Conservation (phyloP, 2,329 filamentous ascomycete genomes). For the Aspergillus aculeatinus region DNA sequence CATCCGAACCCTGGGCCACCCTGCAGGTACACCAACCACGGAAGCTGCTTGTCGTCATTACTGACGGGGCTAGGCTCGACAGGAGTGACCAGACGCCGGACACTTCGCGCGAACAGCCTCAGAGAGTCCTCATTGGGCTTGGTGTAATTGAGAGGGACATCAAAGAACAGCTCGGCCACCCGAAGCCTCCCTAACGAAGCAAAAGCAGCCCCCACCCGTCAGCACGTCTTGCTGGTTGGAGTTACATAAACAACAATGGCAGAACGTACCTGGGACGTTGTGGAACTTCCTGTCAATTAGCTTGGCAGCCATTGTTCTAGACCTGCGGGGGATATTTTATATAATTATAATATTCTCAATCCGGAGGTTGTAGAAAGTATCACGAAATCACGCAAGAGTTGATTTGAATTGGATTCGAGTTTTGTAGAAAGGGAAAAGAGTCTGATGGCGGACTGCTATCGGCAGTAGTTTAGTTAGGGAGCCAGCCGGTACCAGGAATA, state of each 20-base stretch:
- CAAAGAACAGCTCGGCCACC: conserved; percentile 80
- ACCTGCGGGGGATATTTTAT: neutral
- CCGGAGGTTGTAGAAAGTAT: neutral
- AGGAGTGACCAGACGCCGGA: conserved; percentile 58
- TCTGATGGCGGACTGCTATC: neutral
- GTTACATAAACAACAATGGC: neutral
- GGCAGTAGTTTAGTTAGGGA: neutral
- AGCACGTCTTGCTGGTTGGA: neutral
- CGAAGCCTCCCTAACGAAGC: conserved; percentile 65
- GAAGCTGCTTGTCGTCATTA: conserved; percentile 52
- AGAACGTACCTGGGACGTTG: conserved; percentile 37
- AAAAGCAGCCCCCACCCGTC: conserved; percentile 10
- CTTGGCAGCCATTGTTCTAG: conserved; percentile 35
- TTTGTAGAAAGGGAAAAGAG: neutral
- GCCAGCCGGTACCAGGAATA: neutral
- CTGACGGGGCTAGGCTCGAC: conserved; percentile 38
- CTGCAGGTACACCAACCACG: conserved; percentile 72
- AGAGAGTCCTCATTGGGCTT: conserved; percentile 62
- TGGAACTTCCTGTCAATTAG: conserved; percentile 39
- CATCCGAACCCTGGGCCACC: conserved; percentile 84
- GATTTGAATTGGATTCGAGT: too few species aligned
- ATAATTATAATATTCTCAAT: neutral
- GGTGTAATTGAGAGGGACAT: conserved; percentile 77
- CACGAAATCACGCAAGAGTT: too few species aligned
- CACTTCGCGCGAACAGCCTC: conserved; percentile 74